These are phyloP conservation scores for Aspergillus wentii DNA, from an alignment of 495 filamentous ascomycete species.

Conservation along the genomic window DNA sequence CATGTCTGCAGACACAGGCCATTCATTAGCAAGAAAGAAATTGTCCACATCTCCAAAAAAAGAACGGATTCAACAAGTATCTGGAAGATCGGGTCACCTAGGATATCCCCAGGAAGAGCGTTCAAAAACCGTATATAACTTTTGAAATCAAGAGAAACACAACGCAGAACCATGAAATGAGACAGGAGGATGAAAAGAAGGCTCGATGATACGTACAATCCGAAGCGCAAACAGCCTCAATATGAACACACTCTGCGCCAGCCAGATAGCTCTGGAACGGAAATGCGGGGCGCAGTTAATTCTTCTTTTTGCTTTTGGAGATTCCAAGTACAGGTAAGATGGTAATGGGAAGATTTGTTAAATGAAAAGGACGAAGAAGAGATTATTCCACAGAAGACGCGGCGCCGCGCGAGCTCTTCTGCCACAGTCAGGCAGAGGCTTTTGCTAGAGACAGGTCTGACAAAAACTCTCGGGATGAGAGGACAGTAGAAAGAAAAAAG, in stretches of 20 bases:
- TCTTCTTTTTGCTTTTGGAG: conserved; percentile 10
- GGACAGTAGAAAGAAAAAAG: conserved; percentile 8
- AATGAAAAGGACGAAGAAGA: conserved; percentile 9
- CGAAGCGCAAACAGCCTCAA: conserved; percentile 25
- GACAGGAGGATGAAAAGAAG: conserved; percentile 19
- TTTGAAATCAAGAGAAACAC: conserved; percentile 4
- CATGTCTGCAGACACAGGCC: conserved; percentile 38
- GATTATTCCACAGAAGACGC: conserved; percentile 18
- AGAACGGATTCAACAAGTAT: background rate
- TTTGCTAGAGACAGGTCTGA: conserved; percentile 15
- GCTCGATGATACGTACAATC: conserved; percentile 45
- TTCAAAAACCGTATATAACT: conserved; percentile 1
- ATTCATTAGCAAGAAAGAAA: conserved; percentile 36
- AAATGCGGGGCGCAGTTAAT: conserved; percentile 10
- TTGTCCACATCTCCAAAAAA: conserved; percentile 12
- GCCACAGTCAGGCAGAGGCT: conserved; percentile 10
- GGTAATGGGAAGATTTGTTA: background rate
- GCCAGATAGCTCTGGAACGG: conserved; percentile 8
- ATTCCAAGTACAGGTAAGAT: conserved; percentile 35
- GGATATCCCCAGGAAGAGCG: no score
- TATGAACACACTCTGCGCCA: conserved; percentile 20
- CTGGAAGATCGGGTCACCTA: conserved; percentile 3
- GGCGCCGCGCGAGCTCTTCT: conserved; percentile 9
- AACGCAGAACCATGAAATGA: conserved; percentile 8
- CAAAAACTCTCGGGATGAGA: conserved; percentile 13